Evolutionary conservation across 2,329 filamentous ascomycete genomes (phyloP).

Genomic region (Aspergillus bombycis): DNA sequence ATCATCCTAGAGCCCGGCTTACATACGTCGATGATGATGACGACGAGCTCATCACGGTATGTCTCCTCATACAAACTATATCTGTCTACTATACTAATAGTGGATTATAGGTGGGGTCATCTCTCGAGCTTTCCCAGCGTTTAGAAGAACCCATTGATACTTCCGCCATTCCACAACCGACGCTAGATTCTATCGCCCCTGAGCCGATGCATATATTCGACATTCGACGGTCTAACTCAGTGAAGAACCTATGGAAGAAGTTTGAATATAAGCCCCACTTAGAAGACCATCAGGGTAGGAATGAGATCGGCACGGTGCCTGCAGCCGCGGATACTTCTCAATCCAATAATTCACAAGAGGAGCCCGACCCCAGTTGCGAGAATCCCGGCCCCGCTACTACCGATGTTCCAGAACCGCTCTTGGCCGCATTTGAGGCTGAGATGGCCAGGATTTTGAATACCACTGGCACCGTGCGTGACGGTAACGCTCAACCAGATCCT

Average conservation of each 20-base stretch:
- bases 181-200: neutral
- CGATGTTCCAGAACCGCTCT: conserved; percentile 34
- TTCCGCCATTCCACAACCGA: neutral
- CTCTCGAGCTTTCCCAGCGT: conserved; percentile 50
- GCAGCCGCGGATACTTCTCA: conserved; percentile 1
- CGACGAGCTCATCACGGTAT: conserved; percentile 49
- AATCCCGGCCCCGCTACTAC: conserved; percentile 16
- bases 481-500: conserved; percentile 16
- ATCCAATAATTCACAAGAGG: conserved; percentile 11
- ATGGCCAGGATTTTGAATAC: conserved; percentile 39
- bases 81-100: conserved; percentile 17
- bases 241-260: conserved; percentile 43
- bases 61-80: conserved; percentile 14
- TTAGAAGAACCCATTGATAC: conserved; percentile 45
- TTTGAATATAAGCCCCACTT: conserved; percentile 26
- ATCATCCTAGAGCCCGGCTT: conserved; percentile 45
- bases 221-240: conserved; percentile 45
- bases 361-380: conserved; percentile 14
- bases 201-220: conserved; percentile 51
- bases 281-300: conserved; percentile 1
- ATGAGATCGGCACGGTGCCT: conserved; percentile 2
- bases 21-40: conserved; percentile 52
- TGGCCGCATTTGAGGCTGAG: conserved; percentile 45
- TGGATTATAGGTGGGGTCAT: conserved; percentile 47
- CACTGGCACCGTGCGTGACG: conserved; percentile 16